Percentiles rank a stretch among this genome's conserved stretches.
Evolutionary conservation across 306 rosid genomes (phyloP).

Genomic region (Carpinus viminea): DNA sequence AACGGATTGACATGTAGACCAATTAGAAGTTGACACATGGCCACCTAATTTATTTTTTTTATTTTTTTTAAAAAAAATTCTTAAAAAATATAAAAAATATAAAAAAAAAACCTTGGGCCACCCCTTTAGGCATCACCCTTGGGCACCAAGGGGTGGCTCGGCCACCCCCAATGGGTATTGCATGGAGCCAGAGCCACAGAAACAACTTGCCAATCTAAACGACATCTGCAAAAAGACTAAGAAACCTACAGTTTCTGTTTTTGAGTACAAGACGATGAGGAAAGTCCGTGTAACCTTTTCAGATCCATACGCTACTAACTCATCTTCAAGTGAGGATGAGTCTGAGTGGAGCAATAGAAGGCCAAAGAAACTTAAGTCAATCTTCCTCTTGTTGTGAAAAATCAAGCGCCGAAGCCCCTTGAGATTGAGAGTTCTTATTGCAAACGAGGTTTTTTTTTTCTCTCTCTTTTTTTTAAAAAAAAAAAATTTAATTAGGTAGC

Average conservation of each 20-base stretch:
- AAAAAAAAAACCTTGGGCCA: no score
- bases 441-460: no score
- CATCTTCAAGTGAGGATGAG: slow-evolving; percentile 75
- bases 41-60: no score
- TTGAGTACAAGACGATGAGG: slow-evolving; percentile 32
- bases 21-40: no score
- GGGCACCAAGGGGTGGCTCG: no score
- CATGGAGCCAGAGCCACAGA: slow-evolving; percentile 40
- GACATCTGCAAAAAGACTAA: slow-evolving; percentile 22
- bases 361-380: slow-evolving; percentile 29
- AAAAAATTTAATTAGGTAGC: no score
- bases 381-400: slow-evolving; percentile 31
- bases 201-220: slow-evolving; percentile 12
- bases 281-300: slow-evolving; percentile 53
- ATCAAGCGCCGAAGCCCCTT: not conserved
- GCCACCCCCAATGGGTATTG: no score
- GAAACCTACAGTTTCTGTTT: slow-evolving; percentile 1
- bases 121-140: no score
- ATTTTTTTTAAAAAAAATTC: no score
- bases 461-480: no score
- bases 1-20: no score
- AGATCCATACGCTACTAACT: slow-evolving; percentile 80
- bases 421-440: slow-evolving; percentile 46
- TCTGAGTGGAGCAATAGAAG: not conserved
- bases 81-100: no score